Evolutionary conservation across 129 eudicot species (phyloP), one percentile per base, ranked within the genome.

Genomic region (Kitagawia praeruptora): DNA sequence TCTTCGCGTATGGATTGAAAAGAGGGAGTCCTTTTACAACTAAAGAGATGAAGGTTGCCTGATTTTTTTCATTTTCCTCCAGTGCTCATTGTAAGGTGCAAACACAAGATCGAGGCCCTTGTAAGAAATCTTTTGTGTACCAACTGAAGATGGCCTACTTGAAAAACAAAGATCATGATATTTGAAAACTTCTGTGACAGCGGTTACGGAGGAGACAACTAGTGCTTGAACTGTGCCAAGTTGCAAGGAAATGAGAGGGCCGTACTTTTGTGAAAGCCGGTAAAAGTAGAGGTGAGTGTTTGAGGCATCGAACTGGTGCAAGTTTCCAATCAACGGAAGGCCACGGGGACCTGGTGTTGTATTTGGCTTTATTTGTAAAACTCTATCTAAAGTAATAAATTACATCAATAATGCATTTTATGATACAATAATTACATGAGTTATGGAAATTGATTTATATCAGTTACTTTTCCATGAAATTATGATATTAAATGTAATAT

Each of bases 271-370:
- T n/a, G n/a, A n/a, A n/a, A n/a, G 70, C 21, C 11, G 34, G 31
- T 27, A 61, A 8, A 61, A 61, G 21, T 61, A 61, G 11, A 27
- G 28, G 15, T 61, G 70, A 27, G 34, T 49, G 56, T 49, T 49
- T 49, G 56, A 61, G 70, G 34, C 3, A 5, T 61, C 70, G 16
- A 49, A 49, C 34, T 61, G 70, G 70, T n/a, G n/a, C n/a, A n/a
- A n/a, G n/a, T n/a, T n/a, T n/a, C n/a, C n/a, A n/a, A 61, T 61
- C 28, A 61, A 21, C 70, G 70, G 70, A 61, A 61, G 70, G 28
- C 70, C 70, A 27, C 4, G 12, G n/a, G 70, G 70, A 61, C 70
- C 70, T 27, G 70, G 70, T 61, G n/a, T n/a, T n/a, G n/a, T n/a
- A n/a, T n/a, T n/a, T n/a, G n/a, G n/a, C n/a, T n/a, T n/a, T n/a